Base-by-base conservation (phyloP, 73 alveolate species). In the Effrenium voratum region DNA sequence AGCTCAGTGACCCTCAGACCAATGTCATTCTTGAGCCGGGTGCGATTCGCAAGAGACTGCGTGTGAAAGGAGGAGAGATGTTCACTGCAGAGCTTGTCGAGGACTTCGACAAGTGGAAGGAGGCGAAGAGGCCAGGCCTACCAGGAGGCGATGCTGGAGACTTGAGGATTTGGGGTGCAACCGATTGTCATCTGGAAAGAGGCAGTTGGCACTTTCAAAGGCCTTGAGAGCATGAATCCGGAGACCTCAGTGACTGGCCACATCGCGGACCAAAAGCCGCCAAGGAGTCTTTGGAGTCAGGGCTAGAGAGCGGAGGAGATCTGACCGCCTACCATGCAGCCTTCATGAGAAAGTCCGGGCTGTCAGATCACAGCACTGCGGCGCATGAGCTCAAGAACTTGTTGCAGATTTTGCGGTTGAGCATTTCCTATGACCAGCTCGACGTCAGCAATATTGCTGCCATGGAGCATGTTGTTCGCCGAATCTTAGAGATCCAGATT, bases 91-190 rank as follows among this genome's bases (percentile, higher is more conserved):
- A 83, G 93, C 66, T 32, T 50, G 93, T 83, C 59, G 38, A 10
- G 0, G 79, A 83, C 73, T 55, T 83, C 40, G 93, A 83, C 16
- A 55, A 55, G 4, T 83, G 93, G 93, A 36, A 30, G 34, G 45
- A 83, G 43, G n/a, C 28, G 30, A 83, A 83, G 57, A 50, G 93
- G 22, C 93, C 93, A 4, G 93, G 93, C 5, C 93, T 83, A 6
- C 93, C 93, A 5, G 93, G 93, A 3, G 93, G 93, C 1, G 93
- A 83, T 38, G 93, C 93, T 10, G 93, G 93, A 0, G 93, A 83
- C 43, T 44, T 83, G 55, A 50, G 93, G 43, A 38, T 83, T 15
- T 83, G 52, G 93, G 59, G 19, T 83, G 93, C 43, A 40, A 26
- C 16, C 32, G 28, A 43, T 30, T 83, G 30, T 5, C 79, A 2